A percentile compares a stretch with the other conserved stretches of the same genome.
These are phyloP conservation scores for Pythium myriotylum DNA, from an alignment of 352 stramenopile species.

Conservation along the genomic window DNA sequence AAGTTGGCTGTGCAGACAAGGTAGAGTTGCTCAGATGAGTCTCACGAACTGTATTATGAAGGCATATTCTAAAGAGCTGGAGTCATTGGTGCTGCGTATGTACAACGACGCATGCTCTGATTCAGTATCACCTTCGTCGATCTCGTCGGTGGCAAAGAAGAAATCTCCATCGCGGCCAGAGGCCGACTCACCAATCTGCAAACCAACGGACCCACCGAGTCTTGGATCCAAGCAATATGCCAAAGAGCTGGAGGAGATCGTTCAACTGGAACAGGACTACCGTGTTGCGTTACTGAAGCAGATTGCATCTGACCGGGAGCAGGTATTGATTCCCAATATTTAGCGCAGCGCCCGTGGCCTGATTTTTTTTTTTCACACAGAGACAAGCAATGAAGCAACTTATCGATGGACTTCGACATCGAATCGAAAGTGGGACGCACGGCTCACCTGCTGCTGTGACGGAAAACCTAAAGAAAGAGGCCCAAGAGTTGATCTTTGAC, in stretches of 20 bases:
- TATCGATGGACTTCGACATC: slow-evolving; percentile 23
- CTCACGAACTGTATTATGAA: slow-evolving; percentile 23
- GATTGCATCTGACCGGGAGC: slow-evolving; percentile 53
- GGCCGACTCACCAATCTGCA: neutral
- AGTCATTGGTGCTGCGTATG: slow-evolving; percentile 60
- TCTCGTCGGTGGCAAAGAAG: slow-evolving; percentile 24
- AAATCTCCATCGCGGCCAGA: slow-evolving; percentile 20
- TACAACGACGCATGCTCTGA: slow-evolving; percentile 60
- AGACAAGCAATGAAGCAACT: slow-evolving; percentile 58
- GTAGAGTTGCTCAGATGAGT: no score
- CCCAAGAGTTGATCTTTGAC: slow-evolving; percentile 65
- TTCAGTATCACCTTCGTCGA: slow-evolving; percentile 5
- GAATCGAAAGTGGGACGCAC: neutral
- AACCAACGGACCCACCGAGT: neutral
- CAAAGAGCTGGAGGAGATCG: slow-evolving; percentile 50
- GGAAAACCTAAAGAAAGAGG: slow-evolving; percentile 24
- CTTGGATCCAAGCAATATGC: no score
- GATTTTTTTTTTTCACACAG: no score
- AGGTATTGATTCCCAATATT: slow-evolving; percentile 7
- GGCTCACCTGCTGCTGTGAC: slow-evolving; percentile 8
- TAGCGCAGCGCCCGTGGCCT: no score
- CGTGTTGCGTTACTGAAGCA: slow-evolving; percentile 60
- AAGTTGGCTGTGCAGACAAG: neutral
- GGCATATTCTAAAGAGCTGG: slow-evolving; percentile 63
- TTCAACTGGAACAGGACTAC: slow-evolving; percentile 52